Base-by-base conservation (phyloP, 768 basidiomycete genomes). In the Lactifluus pinguis region DNA sequence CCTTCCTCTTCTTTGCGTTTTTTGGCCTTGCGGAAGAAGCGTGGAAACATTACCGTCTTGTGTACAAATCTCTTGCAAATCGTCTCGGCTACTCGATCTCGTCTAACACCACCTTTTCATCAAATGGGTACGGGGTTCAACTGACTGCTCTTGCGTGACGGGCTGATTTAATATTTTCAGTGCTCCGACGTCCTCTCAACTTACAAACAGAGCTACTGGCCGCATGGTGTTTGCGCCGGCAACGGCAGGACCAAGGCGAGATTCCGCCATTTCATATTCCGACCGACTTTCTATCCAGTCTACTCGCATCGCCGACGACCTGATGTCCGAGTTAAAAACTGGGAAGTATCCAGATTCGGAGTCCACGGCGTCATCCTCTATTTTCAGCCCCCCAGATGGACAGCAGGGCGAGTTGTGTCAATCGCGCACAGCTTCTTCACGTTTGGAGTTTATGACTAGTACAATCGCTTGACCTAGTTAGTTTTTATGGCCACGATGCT, bases 1-100 rank as follows among this genome's bases (percentile, higher is more conserved):
- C 78, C 0, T 69, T 77, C 44, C 14, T 79, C 5, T 80, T 82
- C 66, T 75, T 83, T 59, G 69, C 59, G 0, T 83, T 83, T 74
- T 83, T 84, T 59, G 78, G 81, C 0, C 80, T 83, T 57, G 78
- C 80, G 4, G 68, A 72, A 45, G 81, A 83, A 55, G 80, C 77
- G n/a, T 68, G 73, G 49, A 68, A 59, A 38, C 73, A 77, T 56
- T 80, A 82, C 63, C 52, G 57, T 32, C 53, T 60, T 17, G 67
- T 61, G 2, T 68, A 66, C 59, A 68, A 65, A 14, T 63, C 69
- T 2, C 53, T 72, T 48, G 66, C 67, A 62, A 69, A 68, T 61
- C 60, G 67, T 21, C 61, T 73, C 53, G 70, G 73, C 42, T 9
- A 34, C 32, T 30, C 60, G 53, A 41, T 3, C 17, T 61, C 45